Conservation (phyloP, 306 rosid species). For the Pterocarpus santalinus region DNA sequence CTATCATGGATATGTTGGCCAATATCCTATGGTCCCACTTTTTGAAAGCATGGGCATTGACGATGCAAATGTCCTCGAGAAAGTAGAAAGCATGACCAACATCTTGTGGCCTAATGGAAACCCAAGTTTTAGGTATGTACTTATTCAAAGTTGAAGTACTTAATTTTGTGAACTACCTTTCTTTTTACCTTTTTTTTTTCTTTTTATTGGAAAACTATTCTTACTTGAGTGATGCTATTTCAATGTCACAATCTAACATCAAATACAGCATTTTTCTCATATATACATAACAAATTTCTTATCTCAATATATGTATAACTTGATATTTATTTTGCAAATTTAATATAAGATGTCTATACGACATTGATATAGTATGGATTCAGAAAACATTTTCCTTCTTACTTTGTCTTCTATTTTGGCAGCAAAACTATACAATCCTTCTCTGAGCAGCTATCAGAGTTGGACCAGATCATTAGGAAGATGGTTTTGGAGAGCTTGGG, state of each 20-base stretch:
- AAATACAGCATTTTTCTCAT: too few species aligned
- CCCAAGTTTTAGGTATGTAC: constrained; percentile 54
- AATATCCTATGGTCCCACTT: constrained; percentile 62
- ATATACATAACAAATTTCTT: too few species aligned
- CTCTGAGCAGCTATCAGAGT: constrained; percentile 59
- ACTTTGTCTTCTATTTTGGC: background rate
- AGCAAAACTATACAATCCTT: constrained; percentile 65
- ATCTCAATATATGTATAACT: too few species aligned
- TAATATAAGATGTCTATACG: too few species aligned
- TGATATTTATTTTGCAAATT: too few species aligned
- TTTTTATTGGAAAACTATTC: too few species aligned
- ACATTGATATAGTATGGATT: too few species aligned
- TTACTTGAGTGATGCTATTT: too few species aligned
- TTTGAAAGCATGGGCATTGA: constrained; percentile 69
- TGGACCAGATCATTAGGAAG: constrained; percentile 72
- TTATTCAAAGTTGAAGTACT: background rate
- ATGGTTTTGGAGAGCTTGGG: constrained; percentile 81
- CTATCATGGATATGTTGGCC: constrained; percentile 70
- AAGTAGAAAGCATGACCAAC: constrained; percentile 51
- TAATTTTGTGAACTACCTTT: background rate
- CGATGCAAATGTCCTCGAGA: constrained; percentile 45
- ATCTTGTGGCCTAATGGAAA: constrained; percentile 65
- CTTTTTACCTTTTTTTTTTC: background rate
- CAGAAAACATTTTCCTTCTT: too few species aligned
- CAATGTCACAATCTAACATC: too few species aligned